Conservation (phyloP, 1,139 yeast genomes). For the Suzukiozyma palmioleophila region DNA sequence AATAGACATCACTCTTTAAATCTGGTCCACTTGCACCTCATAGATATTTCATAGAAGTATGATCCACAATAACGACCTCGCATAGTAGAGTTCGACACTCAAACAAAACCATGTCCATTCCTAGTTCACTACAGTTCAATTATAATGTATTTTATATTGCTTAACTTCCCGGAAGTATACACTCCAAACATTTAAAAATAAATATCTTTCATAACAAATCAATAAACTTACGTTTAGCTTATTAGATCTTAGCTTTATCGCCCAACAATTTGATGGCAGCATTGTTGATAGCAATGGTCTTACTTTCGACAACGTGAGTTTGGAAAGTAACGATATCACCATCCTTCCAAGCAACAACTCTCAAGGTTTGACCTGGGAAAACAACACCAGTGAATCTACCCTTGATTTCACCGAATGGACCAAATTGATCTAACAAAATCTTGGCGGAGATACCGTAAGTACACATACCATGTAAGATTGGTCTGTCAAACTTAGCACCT, state of each 20-base stretch:
- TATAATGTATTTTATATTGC: neutral
- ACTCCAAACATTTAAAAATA: slow-evolving; percentile 2
- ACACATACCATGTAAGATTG: slow-evolving; percentile 92
- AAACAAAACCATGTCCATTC: no score
- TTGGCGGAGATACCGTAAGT: slow-evolving; percentile 81
- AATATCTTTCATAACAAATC: slow-evolving; percentile 5
- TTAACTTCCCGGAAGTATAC: neutral
- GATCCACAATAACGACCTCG: no score
- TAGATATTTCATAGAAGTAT: no score
- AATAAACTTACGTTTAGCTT: neutral
- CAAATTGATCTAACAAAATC: slow-evolving; percentile 72
- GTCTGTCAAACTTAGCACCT: slow-evolving; percentile 80
- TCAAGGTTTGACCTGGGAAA: slow-evolving; percentile 93
- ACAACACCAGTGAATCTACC: slow-evolving; percentile 90
- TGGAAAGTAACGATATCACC: slow-evolving; percentile 71
- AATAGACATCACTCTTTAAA: no score
- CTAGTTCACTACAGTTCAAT: no score
- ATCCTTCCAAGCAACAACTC: slow-evolving; percentile 80
- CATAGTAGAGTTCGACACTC: no score
- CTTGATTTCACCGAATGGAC: slow-evolving; percentile 80
- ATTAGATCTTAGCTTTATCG: slow-evolving; percentile 39
- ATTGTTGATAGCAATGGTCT: slow-evolving; percentile 73
- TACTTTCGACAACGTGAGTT: slow-evolving; percentile 77
- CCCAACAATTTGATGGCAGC: slow-evolving; percentile 74
- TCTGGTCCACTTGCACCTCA: no score